A percentile compares a stretch with the other conserved stretches of the same genome.
These are phyloP conservation scores for Diaporthe destruens DNA, from an alignment of 2,329 filamentous ascomycete species.

Conservation along the genomic window DNA sequence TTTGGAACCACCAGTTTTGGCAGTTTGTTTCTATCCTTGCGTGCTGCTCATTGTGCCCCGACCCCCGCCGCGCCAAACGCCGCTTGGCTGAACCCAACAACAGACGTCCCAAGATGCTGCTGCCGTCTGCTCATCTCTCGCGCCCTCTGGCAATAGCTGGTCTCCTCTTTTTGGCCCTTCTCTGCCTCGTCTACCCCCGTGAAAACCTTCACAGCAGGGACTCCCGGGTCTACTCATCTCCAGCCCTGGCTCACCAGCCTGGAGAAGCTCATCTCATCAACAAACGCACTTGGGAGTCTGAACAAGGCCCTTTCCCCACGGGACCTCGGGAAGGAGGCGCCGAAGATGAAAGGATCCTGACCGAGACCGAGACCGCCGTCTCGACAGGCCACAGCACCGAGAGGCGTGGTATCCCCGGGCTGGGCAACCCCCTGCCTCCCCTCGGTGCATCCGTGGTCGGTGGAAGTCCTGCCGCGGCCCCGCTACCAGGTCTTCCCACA, in stretches of 20 bases:
- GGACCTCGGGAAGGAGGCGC: background rate
- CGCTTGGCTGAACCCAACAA: slow-evolving; percentile 5
- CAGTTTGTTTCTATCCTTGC: slow-evolving; percentile 28
- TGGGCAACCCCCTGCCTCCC: slow-evolving; percentile 16
- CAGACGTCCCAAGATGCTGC: slow-evolving; percentile 37
- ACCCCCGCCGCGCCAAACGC: background rate
- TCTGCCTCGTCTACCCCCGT: slow-evolving; percentile 36
- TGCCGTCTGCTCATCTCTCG: slow-evolving; percentile 31
- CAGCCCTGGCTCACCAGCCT: background rate
- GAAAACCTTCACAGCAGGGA: slow-evolving; percentile 32
- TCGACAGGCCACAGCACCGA: background rate
- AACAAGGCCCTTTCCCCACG: slow-evolving; percentile 31
- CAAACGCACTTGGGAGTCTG: slow-evolving; percentile 38
- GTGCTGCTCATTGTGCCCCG: background rate
- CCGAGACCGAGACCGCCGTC: background rate
- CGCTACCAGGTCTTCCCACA: slow-evolving; percentile 28
- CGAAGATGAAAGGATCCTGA: background rate
- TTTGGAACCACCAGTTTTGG: slow-evolving; percentile 43
- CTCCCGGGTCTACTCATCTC: slow-evolving; percentile 28
- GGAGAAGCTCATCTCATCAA: background rate
- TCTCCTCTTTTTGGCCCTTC: slow-evolving; percentile 23
- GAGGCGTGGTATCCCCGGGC: slow-evolving; percentile 25
- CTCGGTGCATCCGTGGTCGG: slow-evolving; percentile 35
- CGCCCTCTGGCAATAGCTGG: slow-evolving; percentile 28
- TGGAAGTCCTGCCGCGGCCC: background rate